A percentile compares a stretch with the other conserved stretches of the same genome.
Evolutionary conservation across 148 eudicot species (phyloP).

Genomic region (Spergularia marina): DNA sequence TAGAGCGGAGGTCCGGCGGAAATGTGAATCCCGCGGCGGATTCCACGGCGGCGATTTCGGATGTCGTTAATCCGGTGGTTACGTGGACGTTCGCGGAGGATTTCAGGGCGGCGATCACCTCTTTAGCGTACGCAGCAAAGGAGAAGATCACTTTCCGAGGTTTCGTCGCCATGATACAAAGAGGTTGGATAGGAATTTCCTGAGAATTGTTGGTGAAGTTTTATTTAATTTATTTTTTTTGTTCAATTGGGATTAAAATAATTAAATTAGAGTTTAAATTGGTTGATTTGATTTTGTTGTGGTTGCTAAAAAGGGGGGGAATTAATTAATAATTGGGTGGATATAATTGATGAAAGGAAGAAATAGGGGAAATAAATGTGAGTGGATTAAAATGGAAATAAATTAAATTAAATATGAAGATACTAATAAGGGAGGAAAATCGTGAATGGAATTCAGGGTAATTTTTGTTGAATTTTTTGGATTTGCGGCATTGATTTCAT

Average conservation of each 20-base stretch:
- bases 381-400: background rate
- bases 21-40: conserved; percentile 40
- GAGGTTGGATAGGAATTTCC: background rate
- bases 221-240: background rate
- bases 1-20: conserved; percentile 71
- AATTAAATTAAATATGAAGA: background rate
- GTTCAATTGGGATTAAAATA: background rate
- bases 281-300: background rate
- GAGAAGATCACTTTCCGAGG: conserved; percentile 29
- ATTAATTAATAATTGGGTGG: background rate
- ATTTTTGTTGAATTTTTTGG: background rate
- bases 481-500: too few species aligned
- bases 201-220: background rate
- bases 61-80: conserved; percentile 43
- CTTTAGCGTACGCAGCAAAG: conserved; percentile 28
- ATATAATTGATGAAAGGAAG: too few species aligned
- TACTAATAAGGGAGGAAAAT: background rate
- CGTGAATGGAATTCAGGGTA: background rate
- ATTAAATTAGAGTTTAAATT: background rate
- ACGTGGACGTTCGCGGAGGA: conserved; percentile 37
- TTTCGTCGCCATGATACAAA: conserved; percentile 10
- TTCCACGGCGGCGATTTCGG: conserved; percentile 52
- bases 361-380: background rate
- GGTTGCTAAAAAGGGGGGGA: background rate
- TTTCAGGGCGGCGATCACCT: conserved; percentile 27